Base-by-base conservation (phyloP, 73 alveolate genomes). In the Paramecium caudatum region DNA sequence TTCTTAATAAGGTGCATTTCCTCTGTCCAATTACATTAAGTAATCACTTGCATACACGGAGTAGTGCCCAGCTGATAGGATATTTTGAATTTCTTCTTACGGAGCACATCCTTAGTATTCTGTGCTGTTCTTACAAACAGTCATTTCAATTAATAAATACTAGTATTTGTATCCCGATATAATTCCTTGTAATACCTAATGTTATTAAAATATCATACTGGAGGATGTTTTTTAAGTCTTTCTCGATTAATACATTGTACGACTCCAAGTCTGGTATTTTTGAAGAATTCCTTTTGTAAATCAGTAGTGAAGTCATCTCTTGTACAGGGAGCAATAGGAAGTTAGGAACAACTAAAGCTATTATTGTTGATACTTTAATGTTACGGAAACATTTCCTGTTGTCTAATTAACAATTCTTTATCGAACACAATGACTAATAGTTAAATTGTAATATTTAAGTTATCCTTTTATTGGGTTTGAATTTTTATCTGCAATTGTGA, bases 51-150 rank as follows among this genome's bases (percentile, higher is more conserved):
- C 80, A 23, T 55, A 55, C 0, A 55, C 80, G 13, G 80, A 55
- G 30, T 55, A 55, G 30, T 55, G 80, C 0, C 80, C 80, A 3
- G 80, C 80, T 2, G 80, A 55, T 21, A 55, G 30, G 3, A 55
- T 43, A 5, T 55, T 55, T 8, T 55, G 23, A 23, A 55, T 55
- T 55, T 55, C 80, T 0, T 55, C 80, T 9, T 27, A 27, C 30
- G 80, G 80, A 7, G 80, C 80, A 55, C 80, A 55, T 1, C 80
- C 80, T 55, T 55, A 17, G n/a, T 55, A 55, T 0, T 55, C 80
- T 23, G 80, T 55, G 12, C 0, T 55, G 30, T 55, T 55, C 30
- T 55, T 55, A 43, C 80, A 55, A 27, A 55, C 30, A 0, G 46
- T 55, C 46, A 55, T 27, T 55, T 55, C 80, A 27, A 55, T 55